Conservation (phyloP, 306 rosid species). For the Calophaca sinica region DNA sequence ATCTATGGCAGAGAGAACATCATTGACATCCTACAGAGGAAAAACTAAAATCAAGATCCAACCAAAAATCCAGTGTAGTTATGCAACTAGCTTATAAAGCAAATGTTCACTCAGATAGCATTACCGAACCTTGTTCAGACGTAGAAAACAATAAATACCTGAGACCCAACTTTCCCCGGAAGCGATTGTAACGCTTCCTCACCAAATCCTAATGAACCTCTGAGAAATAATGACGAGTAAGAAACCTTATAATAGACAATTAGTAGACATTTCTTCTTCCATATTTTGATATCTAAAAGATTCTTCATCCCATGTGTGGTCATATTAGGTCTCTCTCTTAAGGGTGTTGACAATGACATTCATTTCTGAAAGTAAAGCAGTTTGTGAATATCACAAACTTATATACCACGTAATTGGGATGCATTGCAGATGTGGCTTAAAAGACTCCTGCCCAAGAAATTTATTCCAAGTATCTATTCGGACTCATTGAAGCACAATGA, state of each 20-base stretch:
- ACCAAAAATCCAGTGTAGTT: constrained; percentile 3
- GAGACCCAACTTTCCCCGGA: constrained; percentile 86
- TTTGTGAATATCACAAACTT: neutral
- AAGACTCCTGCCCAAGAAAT: neutral
- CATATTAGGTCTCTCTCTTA: constrained; percentile 29
- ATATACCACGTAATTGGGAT: no score
- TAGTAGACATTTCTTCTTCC: neutral
- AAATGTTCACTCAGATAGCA: neutral
- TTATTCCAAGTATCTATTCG: neutral
- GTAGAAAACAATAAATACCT: constrained; percentile 59
- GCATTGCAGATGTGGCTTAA: no score
- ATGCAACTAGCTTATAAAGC: neutral
- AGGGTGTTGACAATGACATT: constrained; percentile 5
- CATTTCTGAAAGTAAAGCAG: neutral
- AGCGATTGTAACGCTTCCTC: constrained; percentile 97
- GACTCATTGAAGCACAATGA: no score
- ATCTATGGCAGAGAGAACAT: constrained; percentile 80
- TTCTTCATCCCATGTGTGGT: neutral
- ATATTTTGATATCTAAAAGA: constrained; percentile 18
- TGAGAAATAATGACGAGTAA: constrained; percentile 52
- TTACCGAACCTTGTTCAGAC: constrained; percentile 6
- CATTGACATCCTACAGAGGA: constrained; percentile 79
- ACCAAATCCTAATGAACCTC: constrained; percentile 97
- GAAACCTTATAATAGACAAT: constrained; percentile 32
- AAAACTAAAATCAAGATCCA: constrained; percentile 34